These are phyloP conservation scores for Circinella minor DNA, from an alignment of 371 early-diverging fungal genomes.

Conservation along the genomic window DNA sequence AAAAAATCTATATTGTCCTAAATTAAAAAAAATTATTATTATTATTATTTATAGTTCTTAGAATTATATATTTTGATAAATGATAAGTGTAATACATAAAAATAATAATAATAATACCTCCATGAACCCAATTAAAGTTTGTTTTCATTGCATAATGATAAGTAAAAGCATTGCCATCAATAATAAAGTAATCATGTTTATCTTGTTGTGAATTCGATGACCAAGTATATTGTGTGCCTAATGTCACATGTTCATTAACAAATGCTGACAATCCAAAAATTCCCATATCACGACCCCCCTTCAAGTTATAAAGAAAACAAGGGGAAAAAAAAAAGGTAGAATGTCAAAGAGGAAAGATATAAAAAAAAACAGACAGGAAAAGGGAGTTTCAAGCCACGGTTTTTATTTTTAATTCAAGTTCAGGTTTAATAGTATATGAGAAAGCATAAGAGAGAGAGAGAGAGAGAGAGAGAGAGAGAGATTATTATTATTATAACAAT, in stretches of 20 bases:
- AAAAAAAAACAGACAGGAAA: too few species aligned
- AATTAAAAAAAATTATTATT: too few species aligned
- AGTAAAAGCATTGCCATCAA: constrained; percentile 68
- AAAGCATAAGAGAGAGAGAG: too few species aligned
- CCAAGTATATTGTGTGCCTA: constrained; percentile 24
- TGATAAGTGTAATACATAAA: too few species aligned
- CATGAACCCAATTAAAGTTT: constrained; percentile 57
- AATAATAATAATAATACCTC: constrained; percentile 33
- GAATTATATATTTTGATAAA: too few species aligned
- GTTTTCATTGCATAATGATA: constrained; percentile 54
- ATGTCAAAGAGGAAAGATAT: neutral
- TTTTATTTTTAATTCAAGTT: too few species aligned
- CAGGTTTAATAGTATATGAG: too few species aligned
- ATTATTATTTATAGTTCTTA: too few species aligned
- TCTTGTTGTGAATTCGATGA: constrained; percentile 4
- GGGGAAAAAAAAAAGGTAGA: neutral
- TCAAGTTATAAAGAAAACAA: neutral
- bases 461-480: too few species aligned
- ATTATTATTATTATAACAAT: too few species aligned
- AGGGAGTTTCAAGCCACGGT: too few species aligned
- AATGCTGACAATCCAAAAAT: constrained; percentile 43
- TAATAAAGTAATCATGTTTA: constrained; percentile 38
- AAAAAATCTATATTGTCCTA: constrained; percentile 49
- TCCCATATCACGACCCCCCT: constrained; percentile 25
- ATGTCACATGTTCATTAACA: constrained; percentile 29